A percentile compares a stretch with the other conserved stretches of the same genome.
Evolutionary conservation across 495 filamentous ascomycete genomes (phyloP).

Genomic region (Mytilinidion resinicola): DNA sequence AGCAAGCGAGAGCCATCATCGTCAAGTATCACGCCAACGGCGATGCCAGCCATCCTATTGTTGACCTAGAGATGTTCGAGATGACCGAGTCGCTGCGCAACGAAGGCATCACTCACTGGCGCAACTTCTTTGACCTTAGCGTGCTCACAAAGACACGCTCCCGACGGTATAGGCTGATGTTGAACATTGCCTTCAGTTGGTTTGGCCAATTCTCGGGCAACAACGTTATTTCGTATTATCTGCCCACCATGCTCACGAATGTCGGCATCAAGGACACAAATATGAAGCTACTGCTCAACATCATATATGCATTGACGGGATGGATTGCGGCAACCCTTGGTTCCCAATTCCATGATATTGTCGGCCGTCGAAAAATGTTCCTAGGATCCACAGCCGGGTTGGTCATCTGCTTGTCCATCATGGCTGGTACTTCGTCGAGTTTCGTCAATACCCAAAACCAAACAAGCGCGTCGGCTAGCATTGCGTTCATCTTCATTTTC

Average conservation of each 20-base stretch:
- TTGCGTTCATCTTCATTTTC: constrained; percentile 20
- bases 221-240: constrained; percentile 20
- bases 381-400: constrained; percentile 16
- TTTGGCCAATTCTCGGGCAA: constrained; percentile 26
- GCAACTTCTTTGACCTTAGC: constrained; percentile 19
- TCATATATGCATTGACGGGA: constrained; percentile 21
- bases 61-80: constrained; percentile 24
- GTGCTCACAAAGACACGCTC: constrained; percentile 14
- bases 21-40: constrained; percentile 59
- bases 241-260: constrained; percentile 17
- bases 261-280: constrained; percentile 15
- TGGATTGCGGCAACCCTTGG: constrained; percentile 24
- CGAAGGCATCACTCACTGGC: constrained; percentile 17
- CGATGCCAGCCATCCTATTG: constrained; percentile 33
- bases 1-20: constrained; percentile 53
- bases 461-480: constrained; percentile 7
- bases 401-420: constrained; percentile 14
- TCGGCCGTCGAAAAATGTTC: constrained; percentile 28
- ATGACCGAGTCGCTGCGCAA: constrained; percentile 15
- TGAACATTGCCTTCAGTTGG: constrained; percentile 21
- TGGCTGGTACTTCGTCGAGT: constrained; percentile 20
- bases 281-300: constrained; percentile 22
- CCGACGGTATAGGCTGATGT: constrained; percentile 17
- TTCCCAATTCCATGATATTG: constrained; percentile 20
- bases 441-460: constrained; percentile 19